Base-by-base conservation (phyloP, 306 rosid species). In the Rosa rugosa region DNA sequence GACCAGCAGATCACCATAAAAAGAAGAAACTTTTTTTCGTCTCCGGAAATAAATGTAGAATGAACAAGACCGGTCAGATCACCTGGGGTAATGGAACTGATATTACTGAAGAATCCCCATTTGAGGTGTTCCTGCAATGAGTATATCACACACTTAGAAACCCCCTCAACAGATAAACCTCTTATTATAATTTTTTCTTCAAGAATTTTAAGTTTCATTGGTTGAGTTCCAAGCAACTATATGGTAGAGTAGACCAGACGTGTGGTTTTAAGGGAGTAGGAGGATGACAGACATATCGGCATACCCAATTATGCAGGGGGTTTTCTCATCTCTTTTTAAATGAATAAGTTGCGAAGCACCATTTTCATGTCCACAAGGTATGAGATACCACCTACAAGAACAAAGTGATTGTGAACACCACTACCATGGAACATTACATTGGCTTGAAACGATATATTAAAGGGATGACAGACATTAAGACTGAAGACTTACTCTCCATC, bases 41-140 rank as follows among this genome's bases (percentile, higher is more conserved):
- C 68, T 62, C 22, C 25, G 22, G 68, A 51, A 45, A 62, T 5
- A 11, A 64, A 76, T 41, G 16, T 25, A 12, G 46, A 46, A 72
- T n/a, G 73, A 79, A 42, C 1, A 42, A 13, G 57, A 66, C 38
- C 34, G 9, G 75, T 23, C 66, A 25, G 25, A 53, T 82, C 84
- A 94, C 99, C 97, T 90, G 83, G 5, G 91, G 96, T 49, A 46
- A 86, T 51, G 92, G 85, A 79, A 96, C 75, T 38, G 96, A 88
- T 62, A 66, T 81, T 77, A 81, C 89, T 2, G 88, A 75, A 76
- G 27, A 71, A 63, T 85, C 89, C 44, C 74, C 82, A 27, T 77
- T 84, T 63, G 59, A 81, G 7, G 9, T 45, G 75, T 77, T 89
- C 76, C 99, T 96, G 82, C 81, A 87, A 77, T 51, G 79, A 70